Evolutionary conservation across 306 rosid species (phyloP), one percentile per base, ranked within the genome.

Genomic region (Betula pendula): DNA sequence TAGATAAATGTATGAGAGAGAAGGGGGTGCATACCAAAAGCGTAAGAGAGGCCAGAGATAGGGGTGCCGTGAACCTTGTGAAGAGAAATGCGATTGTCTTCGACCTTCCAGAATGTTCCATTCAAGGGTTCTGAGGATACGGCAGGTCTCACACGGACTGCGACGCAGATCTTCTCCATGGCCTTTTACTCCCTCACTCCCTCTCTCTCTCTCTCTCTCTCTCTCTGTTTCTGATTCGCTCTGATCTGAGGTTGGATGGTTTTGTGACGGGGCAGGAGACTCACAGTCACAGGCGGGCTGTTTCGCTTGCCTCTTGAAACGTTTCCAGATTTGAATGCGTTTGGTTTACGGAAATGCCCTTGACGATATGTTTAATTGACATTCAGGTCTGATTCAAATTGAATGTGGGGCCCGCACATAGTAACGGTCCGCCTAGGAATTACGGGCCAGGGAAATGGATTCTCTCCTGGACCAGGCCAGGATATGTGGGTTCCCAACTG

Each of bases 121-220:
- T 7, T 13, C 87, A 78, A 31, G 10, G 84, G 63, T 4, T 90
- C 91, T 38, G 85, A 66, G 12, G 92, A 72, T 16, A 80, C 85
- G 0, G 84, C 75, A 70, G 99, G 97, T 27, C 99, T 88, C 73
- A 95, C 82, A 50, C 97, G 82, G 14, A 92, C 97, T 11, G 97
- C 97, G 0, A 92, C 96, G 68, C 99, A 89, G 82, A 95, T 91
- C 86, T 91, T 95, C 91, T 95, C 97, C 99, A 95, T 93, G 43
- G 6, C 29, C 62, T 14, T n/a, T 8, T 25, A n/a, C 3, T 59
- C 55, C 6, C 60, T 56, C 72, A 66, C 8, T 4, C 74, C 52
- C n/a, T n/a, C 42, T 38, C 68, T 45, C 42, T 2, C 65, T 20
- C 22, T 1, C 33, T 24, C 55, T 11, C 66, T 3, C 65, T 20